These are phyloP conservation scores for Trichoderma brevicompactum DNA, from an alignment of 2,329 filamentous ascomycete species.

Conservation along the genomic window DNA sequence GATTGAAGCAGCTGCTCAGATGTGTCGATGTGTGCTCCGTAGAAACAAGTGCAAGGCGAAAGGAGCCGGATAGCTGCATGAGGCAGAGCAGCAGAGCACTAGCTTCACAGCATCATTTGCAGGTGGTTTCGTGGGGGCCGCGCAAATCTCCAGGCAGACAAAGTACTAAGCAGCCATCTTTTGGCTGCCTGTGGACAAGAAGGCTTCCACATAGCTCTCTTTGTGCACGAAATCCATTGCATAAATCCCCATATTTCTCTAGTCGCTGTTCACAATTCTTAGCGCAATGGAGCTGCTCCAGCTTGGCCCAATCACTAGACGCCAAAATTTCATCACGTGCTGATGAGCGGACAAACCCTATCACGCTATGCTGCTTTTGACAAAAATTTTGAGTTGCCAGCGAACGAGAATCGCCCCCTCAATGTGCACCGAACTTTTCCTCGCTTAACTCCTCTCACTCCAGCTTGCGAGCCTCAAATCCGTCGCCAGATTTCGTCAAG, in stretches of 20 bases:
- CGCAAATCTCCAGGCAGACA: conserved; percentile 23
- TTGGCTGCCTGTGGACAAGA: conserved; percentile 16
- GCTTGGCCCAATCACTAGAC: conserved; percentile 33
- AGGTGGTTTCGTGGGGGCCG: conserved; percentile 18
- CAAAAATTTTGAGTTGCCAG: conserved; percentile 46
- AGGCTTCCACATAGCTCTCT: not conserved
- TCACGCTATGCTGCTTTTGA: conserved; percentile 44
- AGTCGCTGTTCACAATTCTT: conserved; percentile 28
- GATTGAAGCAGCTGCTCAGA: not conserved
- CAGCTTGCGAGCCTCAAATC: conserved; percentile 59
- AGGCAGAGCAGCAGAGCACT: not conserved
- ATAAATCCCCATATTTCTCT: conserved; percentile 19
- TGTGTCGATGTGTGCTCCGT: not conserved
- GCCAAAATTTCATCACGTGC: conserved; percentile 42
- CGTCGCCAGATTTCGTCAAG: conserved; percentile 60
- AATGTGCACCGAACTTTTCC: conserved; percentile 54
- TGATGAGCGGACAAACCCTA: conserved; percentile 46
- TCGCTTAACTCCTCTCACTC: conserved; percentile 51
- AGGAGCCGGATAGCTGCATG: not conserved
- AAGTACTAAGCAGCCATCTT: not conserved
- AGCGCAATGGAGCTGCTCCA: conserved; percentile 20
- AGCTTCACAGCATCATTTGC: conserved; percentile 9
- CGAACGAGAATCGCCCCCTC: conserved; percentile 42
- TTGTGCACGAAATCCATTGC: conserved; percentile 5
- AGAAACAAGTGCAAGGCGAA: not conserved